Evolutionary conservation across 345 rosid species (phyloP), one percentile per base, ranked within the genome.

Genomic region (Laguncularia racemosa): DNA sequence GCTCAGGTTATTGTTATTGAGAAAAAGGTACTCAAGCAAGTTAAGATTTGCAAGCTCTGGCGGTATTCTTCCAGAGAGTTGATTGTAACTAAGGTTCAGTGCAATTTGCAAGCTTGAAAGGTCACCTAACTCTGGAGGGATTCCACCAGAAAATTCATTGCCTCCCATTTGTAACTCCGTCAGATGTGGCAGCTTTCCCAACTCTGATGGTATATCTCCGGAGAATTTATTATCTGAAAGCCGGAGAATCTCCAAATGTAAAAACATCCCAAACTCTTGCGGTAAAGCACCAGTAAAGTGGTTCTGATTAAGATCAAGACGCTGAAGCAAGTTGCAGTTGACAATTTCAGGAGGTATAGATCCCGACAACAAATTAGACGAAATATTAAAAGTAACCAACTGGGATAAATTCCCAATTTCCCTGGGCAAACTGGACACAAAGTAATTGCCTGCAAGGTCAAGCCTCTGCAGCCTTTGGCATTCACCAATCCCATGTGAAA

Each of bases 141-240:
- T 84, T 48, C 57, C 67, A 20, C 95, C 91, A 2, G 88, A 86
- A 65, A 93, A 84, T 65, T 71, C 57, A 69, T 93, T 93, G 57
- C 89, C 91, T 40, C 97, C 99, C 99, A 93, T 87, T 67, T 89
- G 95, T 55, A 93, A 65, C 79, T 89, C 96, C 0, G 86, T 87
- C 64, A 89, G 70, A 71, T 77, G 97, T 9, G 83, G 72, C 40
- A 93, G 74, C 46, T 80, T 82, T 53, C 97, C 97, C 14, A 93
- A 47, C 50, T 87, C 64, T 20, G 71, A 72, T 1, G 99, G 97
- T 67, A 93, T 79, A 48, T 63, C 45, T 16, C 90, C 95, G 3
- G 99, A 86, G 58, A 93, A 75, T 57, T 71, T 78, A 65, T 87
- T 93, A 26, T 89, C 99, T 0, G 97, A 89, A 59, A 89, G 83